A percentile compares a stretch with the other conserved stretches of the same genome.
phyloP scores from a whole-genome alignment of 163 green algal species.

The Volvox carteri region DNA sequence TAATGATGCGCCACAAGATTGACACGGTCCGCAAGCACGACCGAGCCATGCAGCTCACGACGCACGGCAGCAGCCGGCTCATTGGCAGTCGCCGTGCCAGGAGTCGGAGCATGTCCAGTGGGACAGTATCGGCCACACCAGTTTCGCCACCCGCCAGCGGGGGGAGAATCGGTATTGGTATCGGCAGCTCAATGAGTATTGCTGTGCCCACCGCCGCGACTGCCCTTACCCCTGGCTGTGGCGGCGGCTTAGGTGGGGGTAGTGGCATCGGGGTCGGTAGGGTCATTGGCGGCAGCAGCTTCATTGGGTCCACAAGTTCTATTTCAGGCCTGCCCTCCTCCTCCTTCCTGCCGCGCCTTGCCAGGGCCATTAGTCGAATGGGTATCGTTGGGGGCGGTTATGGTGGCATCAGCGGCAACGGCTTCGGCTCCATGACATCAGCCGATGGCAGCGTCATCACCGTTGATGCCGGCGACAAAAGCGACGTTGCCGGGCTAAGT shows the following conservation, averaged over 20 bases:
- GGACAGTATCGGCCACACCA: no score
- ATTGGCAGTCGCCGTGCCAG: background rate
- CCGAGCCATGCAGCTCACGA: background rate
- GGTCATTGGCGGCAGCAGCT: background rate
- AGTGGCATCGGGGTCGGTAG: background rate
- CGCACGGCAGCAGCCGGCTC: background rate
- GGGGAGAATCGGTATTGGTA: no score
- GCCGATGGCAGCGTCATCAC: background rate
- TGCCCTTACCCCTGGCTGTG: no score
- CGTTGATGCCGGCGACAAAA: background rate
- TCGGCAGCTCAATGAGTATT: background rate
- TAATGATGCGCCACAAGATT: conserved; percentile 52
- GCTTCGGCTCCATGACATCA: background rate
- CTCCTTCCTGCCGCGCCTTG: background rate
- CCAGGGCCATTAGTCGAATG: background rate
- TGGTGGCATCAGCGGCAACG: background rate
- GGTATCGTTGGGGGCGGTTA: background rate
- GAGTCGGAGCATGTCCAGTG: background rate
- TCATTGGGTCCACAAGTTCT: background rate
- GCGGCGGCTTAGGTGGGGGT: background rate
- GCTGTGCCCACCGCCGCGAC: background rate
- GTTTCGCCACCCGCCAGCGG: background rate
- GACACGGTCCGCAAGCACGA: conserved; percentile 15
- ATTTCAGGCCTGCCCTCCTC: background rate
- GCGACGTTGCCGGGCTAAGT: background rate